phyloP scores from a whole-genome alignment of 2,329 filamentous ascomycete species.

The Epichloe sibirici region DNA sequence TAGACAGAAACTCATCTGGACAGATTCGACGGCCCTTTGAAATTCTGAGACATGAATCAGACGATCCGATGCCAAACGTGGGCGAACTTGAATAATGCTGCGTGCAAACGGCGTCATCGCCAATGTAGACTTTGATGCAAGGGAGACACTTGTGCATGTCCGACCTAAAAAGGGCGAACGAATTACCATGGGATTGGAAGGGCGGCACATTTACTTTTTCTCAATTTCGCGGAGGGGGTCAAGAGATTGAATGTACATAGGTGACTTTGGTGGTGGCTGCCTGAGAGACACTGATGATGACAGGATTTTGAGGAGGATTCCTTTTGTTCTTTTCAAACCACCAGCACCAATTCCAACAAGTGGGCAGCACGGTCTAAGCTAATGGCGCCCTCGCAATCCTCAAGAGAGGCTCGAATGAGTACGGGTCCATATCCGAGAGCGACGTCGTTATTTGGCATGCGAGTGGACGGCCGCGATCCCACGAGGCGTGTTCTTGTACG shows the following conservation, averaged over 20 bases:
- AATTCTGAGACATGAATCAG: background rate
- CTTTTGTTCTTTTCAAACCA: too few species aligned
- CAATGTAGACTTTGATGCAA: background rate
- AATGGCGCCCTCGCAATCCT: too few species aligned
- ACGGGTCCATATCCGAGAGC: too few species aligned
- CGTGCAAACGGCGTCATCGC: background rate
- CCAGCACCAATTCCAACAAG: too few species aligned
- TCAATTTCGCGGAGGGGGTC: too few species aligned
- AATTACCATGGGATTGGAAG: background rate
- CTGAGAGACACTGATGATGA: too few species aligned
- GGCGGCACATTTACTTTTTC: background rate
- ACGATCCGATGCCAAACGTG: background rate
- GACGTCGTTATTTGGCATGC: conserved; percentile 2
- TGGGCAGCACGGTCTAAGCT: too few species aligned
- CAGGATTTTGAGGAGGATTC: too few species aligned
- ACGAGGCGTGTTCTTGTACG: background rate
- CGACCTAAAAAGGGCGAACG: background rate
- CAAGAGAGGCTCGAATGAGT: too few species aligned
- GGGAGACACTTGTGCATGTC: background rate
- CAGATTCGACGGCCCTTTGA: background rate
- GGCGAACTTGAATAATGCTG: background rate
- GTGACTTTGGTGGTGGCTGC: too few species aligned
- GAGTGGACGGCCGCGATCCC: background rate
- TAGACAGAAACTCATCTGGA: background rate
- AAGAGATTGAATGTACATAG: too few species aligned